A percentile compares a stretch with the other conserved stretches of the same genome.
Conservation (phyloP, 2,329 filamentous ascomycete species). For the Endothia cerciana region DNA sequence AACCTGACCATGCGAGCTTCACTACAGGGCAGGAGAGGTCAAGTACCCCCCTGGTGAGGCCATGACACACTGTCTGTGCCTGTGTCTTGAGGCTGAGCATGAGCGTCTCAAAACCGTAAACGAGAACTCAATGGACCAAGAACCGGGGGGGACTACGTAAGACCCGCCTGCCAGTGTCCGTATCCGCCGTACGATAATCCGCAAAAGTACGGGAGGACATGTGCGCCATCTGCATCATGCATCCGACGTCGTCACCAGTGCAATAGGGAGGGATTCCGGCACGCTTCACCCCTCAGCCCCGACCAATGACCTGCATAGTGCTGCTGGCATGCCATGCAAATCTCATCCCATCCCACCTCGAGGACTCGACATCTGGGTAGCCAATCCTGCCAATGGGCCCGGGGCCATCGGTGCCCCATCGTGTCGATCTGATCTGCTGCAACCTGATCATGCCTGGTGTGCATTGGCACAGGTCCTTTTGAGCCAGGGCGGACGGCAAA, state of each 20-base stretch:
- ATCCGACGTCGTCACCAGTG: not conserved
- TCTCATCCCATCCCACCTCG: not conserved
- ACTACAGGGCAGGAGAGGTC: not conserved
- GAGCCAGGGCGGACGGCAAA: not conserved
- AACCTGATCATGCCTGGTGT: no score
- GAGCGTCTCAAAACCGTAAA: no score
- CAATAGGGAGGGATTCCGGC: not conserved
- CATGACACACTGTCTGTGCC: not conserved
- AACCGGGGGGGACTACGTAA: no score
- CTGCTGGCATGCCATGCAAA: not conserved
- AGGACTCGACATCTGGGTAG: not conserved
- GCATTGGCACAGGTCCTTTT: not conserved
- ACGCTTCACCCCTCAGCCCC: no score
- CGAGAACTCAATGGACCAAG: no score
- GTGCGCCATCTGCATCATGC: not conserved
- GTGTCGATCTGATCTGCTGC: not conserved
- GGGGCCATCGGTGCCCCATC: not conserved
- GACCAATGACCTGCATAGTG: not conserved
- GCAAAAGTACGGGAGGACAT: not conserved
- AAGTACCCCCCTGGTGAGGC: not conserved
- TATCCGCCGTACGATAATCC: not conserved
- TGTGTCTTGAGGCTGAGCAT: no score
- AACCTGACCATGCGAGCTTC: not conserved
- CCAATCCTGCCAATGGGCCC: not conserved
- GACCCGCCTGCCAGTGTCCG: no score